phyloP scores from a whole-genome alignment of 2,329 filamentous ascomycete species.

The Nectriaceae sp. region DNA sequence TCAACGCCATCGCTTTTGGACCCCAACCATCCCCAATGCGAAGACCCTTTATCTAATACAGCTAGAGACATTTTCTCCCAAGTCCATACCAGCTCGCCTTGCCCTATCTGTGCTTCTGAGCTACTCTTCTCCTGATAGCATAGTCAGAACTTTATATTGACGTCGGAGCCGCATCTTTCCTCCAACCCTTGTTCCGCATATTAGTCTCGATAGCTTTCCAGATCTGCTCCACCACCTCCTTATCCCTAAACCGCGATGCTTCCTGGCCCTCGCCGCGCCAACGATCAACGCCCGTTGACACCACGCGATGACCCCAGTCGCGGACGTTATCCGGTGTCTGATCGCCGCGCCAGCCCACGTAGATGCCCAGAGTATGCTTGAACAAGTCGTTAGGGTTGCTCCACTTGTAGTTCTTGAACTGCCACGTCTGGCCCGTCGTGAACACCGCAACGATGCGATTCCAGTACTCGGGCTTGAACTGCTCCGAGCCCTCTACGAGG shows the following conservation, averaged over 20 bases:
- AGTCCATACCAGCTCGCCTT: conserved; percentile 3
- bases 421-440: conserved; percentile 96
- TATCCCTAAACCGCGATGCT: conserved; percentile 74
- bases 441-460: conserved; percentile 92
- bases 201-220: conserved; percentile 87
- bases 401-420: conserved; percentile 99
- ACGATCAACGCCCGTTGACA: conserved; percentile 80
- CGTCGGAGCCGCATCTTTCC: conserved; percentile 66
- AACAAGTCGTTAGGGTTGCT: conserved; percentile 86
- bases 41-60: conserved; percentile 17
- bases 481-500: conserved; percentile 86
- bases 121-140: conserved; percentile 1
- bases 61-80: conserved; percentile 2
- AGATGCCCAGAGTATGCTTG: conserved; percentile 82
- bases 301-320: conserved; percentile 83
- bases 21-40: conserved; percentile 14
- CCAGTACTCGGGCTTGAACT: conserved; percentile 99
- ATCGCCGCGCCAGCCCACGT: conserved; percentile 89
- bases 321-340: conserved; percentile 75
- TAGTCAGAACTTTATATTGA: conserved; percentile 41
- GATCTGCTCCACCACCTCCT: conserved; percentile 89
- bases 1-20: conserved; percentile 33
- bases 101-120: conserved; percentile 7
- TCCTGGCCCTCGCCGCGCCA: conserved; percentile 64
- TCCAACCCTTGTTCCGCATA: conserved; percentile 87